Evolutionary conservation across 2,329 filamentous ascomycete species (phyloP).

Genomic region (Paecilomyces sp.): DNA sequence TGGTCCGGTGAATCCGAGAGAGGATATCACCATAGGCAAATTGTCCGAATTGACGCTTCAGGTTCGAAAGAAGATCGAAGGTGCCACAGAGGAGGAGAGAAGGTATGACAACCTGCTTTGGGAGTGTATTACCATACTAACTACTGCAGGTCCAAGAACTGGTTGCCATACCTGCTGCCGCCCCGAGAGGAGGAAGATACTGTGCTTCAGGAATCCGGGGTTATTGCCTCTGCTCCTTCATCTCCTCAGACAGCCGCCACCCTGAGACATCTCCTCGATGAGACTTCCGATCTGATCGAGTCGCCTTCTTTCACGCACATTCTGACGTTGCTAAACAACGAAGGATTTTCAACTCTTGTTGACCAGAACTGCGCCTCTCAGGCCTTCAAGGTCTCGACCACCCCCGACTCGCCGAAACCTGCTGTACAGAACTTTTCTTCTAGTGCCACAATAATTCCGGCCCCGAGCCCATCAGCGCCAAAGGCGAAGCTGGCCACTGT

Average conservation of each 20-base stretch:
- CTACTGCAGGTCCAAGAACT: conserved; percentile 50
- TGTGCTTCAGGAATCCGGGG: conserved; percentile 79
- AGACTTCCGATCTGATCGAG: conserved; percentile 92
- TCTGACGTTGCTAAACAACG: conserved; percentile 75
- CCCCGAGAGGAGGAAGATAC: conserved; percentile 69
- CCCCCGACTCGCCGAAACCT: conserved; percentile 10
- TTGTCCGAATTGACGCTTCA: conserved; percentile 75
- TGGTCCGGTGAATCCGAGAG: conserved; percentile 78
- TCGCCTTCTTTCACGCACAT: conserved; percentile 87
- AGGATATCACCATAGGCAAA: conserved; percentile 73
- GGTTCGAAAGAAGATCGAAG: conserved; percentile 79
- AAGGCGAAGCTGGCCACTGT: conserved; percentile 78
- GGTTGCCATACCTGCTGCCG: conserved; percentile 80
- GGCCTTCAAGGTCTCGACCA: conserved; percentile 57
- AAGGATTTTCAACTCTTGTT: conserved; percentile 76
- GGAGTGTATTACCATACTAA: neutral
- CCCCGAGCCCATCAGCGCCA: conserved; percentile 26
- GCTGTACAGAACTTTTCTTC: conserved; percentile 36
- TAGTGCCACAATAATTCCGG: conserved; percentile 33
- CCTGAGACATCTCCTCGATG: conserved; percentile 80
- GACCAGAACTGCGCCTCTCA: conserved; percentile 73
- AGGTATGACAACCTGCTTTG: conserved; percentile 30
- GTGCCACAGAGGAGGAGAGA: conserved; percentile 57
- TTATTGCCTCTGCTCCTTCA: conserved; percentile 41
- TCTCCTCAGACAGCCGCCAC: conserved; percentile 36